Base-by-base conservation (phyloP, 2,329 filamentous ascomycete genomes). In the Stagonosporopsis tanaceti region DNA sequence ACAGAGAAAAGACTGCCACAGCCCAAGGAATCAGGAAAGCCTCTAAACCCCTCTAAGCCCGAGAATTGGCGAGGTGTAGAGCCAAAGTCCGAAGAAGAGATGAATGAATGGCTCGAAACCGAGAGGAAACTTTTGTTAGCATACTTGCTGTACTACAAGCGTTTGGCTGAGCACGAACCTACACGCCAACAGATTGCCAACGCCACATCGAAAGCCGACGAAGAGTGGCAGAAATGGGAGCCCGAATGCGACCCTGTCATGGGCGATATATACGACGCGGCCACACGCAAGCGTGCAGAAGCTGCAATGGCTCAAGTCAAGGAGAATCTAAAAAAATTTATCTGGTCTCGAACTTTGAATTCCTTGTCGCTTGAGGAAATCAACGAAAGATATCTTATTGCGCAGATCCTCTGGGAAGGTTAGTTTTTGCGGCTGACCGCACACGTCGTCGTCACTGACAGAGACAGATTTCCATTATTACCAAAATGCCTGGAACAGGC, bases 401-500 rank as follows among this genome's bases (percentile, higher is more conserved):
- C 15, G 9, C 17, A 25, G 25, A 14, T 14, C 15, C 5, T 45
- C 2, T 52, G 50, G 50, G 41, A 40, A 20, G 41, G 50, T 40
- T 20, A 40, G 50, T 32, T 5, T 5, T 22, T 9, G n/a, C 6
- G 24, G 27, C 25, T 11, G 5, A 17, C 14, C 14, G 20, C 14
- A 8, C 14, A 20, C 17, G 12, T 30, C 2, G 17, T 4, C 2
- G 12, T 7, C 4, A 22, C n/a, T 12, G 25, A 20, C 15, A 12
- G 20, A 9, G 8, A 15, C n/a, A 53, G 50, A 53, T 14, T 53
- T 53, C 17, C 32, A 40, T 2, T 40, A 46, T 14, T 46, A 25
- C 27, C 50, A 53, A 20, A 53, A 46, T 17, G 41, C 32, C 6
- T 53, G 50, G 50, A 46, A 40, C 17, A 35, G 48, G 28, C 8